These are phyloP conservation scores for Blepharisma undulans DNA, from an alignment of 169 alveolate genomes.

Conservation along the genomic window DNA sequence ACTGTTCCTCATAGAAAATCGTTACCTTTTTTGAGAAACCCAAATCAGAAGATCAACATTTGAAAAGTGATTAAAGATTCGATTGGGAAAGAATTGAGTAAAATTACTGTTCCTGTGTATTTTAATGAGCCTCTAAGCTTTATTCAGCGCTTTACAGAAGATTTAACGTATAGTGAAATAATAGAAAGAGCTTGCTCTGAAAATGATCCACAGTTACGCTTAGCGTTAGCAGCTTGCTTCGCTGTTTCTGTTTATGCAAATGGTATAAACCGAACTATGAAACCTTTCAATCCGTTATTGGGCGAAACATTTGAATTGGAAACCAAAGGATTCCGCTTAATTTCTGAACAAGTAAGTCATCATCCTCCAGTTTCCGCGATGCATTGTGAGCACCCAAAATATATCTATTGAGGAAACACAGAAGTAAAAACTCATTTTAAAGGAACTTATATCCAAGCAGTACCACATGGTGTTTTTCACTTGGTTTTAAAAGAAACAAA, in stretches of 20 bases:
- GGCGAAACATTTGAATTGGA: conserved; percentile 96
- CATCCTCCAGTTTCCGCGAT: conserved; percentile 21
- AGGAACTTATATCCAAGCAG: conserved; percentile 14
- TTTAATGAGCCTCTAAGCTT: conserved; percentile 96
- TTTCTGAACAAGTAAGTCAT: conserved; percentile 19
- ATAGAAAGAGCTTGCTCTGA: conserved; percentile 69
- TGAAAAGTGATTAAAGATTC: conserved; percentile 95
- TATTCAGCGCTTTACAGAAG: conserved; percentile 93
- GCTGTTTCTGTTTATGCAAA: conserved; percentile 89
- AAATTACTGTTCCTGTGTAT: conserved; percentile 95
- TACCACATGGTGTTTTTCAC: not conserved
- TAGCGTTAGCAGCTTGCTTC: conserved; percentile 88
- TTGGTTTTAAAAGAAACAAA: not conserved
- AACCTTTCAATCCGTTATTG: conserved; percentile 95
- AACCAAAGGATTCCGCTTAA: conserved; percentile 84
- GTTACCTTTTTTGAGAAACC: conserved; percentile 54
- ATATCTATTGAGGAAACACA: not conserved
- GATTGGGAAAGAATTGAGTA: conserved; percentile 96
- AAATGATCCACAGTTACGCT: conserved; percentile 79
- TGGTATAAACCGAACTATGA: conserved; percentile 86
- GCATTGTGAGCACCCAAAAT: conserved; percentile 4
- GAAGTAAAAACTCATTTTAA: conserved; percentile 18
- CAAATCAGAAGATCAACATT: conserved; percentile 61
- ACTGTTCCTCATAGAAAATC: not conserved
- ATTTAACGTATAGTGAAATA: conserved; percentile 91